Percentiles rank a stretch among this genome's conserved stretches.
Conservation (phyloP, 768 basidiomycete species). For the Pulveroboletus ravenelii region DNA sequence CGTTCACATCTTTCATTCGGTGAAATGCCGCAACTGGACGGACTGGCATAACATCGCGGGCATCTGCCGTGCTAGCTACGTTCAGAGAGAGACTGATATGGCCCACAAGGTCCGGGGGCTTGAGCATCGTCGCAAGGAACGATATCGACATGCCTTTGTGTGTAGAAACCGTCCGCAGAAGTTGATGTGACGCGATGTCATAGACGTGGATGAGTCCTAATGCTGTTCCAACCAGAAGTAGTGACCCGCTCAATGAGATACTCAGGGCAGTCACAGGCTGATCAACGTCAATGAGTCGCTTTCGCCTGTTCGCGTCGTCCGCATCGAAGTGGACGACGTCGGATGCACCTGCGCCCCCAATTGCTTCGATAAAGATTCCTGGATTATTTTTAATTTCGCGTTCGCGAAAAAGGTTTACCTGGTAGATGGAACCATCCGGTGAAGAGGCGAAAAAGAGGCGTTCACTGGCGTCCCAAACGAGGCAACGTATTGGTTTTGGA, state of each 20-base stretch:
- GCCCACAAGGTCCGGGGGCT: slow-evolving; percentile 83
- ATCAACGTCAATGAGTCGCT: slow-evolving; percentile 64
- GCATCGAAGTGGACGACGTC: slow-evolving; percentile 70
- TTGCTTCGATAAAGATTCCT: slow-evolving; percentile 54
- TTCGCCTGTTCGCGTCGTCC: slow-evolving; percentile 41
- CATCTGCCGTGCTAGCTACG: slow-evolving; percentile 32
- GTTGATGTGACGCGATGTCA: slow-evolving; percentile 88
- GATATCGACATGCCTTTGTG: slow-evolving; percentile 69
- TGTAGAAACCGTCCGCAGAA: slow-evolving; percentile 72
- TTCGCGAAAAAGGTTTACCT: slow-evolving; percentile 73
- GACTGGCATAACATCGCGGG: slow-evolving; percentile 59
- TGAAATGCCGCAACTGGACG: slow-evolving; percentile 68
- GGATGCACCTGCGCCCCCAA: slow-evolving; percentile 67
- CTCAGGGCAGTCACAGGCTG: slow-evolving; percentile 68
- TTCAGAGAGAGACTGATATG: slow-evolving; percentile 58
- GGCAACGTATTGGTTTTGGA: slow-evolving; percentile 62
- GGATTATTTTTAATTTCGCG: slow-evolving; percentile 46
- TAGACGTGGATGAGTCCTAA: slow-evolving; percentile 73
- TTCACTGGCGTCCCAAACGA: slow-evolving; percentile 82
- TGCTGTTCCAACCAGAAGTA: slow-evolving; percentile 78
- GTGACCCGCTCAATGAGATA: slow-evolving; percentile 72
- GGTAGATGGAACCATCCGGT: slow-evolving; percentile 66
- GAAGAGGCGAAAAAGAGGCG: slow-evolving; percentile 87
- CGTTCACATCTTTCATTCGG: slow-evolving; percentile 61
- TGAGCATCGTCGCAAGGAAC: slow-evolving; percentile 71